Conservation (phyloP, 305 asterid genomes). For the Solanum hybrid region DNA sequence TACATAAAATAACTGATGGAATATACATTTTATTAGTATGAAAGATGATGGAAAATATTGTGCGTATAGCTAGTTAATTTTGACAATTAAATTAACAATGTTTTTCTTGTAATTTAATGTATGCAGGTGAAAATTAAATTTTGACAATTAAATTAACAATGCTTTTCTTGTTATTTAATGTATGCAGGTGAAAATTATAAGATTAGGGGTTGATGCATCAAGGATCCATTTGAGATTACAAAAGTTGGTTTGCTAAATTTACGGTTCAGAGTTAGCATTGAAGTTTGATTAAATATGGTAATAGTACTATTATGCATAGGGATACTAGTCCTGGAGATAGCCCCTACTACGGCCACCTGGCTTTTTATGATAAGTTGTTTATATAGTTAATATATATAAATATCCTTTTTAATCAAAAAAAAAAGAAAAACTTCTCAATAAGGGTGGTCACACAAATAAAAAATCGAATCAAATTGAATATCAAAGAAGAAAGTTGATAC, state of each 20-base stretch:
- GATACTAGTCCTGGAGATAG: too few relatives aligned
- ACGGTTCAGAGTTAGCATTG: too few relatives aligned
- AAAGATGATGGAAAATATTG: neutral
- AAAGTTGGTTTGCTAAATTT: neutral
- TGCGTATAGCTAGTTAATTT: neutral
- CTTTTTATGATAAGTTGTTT: too few relatives aligned
- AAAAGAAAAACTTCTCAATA: too few relatives aligned
- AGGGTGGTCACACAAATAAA: too few relatives aligned
- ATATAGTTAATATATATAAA: too few relatives aligned
- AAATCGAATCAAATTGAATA: too few relatives aligned
- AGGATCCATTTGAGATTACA: slow-evolving; percentile 13
- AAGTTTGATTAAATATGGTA: too few relatives aligned
- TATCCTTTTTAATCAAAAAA: too few relatives aligned
- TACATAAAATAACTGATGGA: neutral
- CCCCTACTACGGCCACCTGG: too few relatives aligned
- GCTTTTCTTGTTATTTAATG: neutral
- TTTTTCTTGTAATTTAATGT: neutral
- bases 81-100: neutral
- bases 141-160: neutral
- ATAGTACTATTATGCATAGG: too few relatives aligned
- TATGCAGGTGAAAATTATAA: slow-evolving; percentile 21
- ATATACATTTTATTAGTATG: neutral
- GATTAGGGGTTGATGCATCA: slow-evolving; percentile 30
- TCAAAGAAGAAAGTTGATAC: too few relatives aligned
- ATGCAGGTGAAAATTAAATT: slow-evolving; percentile 25